A percentile compares a stretch with the other conserved stretches of the same genome.
Evolutionary conservation across 345 rosid species (phyloP).

Genomic region (Populus davidiana): DNA sequence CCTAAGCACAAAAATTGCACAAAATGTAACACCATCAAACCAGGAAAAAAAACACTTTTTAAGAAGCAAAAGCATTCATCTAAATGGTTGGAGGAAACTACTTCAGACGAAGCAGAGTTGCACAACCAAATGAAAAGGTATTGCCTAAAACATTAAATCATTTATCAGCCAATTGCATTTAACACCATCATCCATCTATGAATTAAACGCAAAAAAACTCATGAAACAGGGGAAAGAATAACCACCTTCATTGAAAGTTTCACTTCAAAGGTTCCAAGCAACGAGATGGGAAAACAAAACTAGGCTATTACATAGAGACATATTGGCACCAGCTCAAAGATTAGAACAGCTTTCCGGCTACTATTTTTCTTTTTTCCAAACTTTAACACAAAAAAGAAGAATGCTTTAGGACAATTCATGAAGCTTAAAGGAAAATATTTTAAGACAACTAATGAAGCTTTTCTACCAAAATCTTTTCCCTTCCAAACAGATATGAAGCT

Average conservation of each 20-base stretch:
- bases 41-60: neutral
- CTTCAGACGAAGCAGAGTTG: neutral
- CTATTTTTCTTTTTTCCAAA: neutral
- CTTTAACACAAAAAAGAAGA: neutral
- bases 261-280: neutral
- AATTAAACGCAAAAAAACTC: neutral
- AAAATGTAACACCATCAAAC: neutral
- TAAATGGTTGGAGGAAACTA: neutral
- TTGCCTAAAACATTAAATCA: neutral
- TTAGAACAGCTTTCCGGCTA: neutral
- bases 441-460: neutral
- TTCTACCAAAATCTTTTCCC: neutral
- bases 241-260: neutral
- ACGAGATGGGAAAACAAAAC: neutral
- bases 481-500: neutral
- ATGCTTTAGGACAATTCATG: neutral
- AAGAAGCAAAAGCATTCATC: neutral
- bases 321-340: neutral
- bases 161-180: neutral
- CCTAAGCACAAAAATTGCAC: conserved; percentile 37
- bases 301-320: neutral
- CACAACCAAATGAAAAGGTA: conserved; percentile 3
- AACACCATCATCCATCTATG: neutral
- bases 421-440: neutral
- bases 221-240: neutral